Evolutionary conservation across 139 green algal species (phyloP), one percentile per base, ranked within the genome.

Genomic region (Edaphochlamys debaryana): DNA sequence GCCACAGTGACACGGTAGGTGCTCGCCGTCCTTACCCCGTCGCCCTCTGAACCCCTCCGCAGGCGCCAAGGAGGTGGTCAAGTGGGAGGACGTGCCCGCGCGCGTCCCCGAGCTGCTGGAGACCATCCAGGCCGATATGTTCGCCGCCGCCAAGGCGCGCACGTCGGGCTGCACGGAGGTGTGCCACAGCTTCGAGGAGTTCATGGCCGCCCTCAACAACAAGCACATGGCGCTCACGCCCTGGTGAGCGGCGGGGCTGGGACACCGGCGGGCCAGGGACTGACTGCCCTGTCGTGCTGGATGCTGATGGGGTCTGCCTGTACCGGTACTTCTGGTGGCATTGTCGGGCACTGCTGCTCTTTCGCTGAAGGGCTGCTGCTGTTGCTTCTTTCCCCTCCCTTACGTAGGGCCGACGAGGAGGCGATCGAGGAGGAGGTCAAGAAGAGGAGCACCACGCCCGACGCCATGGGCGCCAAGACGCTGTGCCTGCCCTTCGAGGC

Each of bases 401-500:
- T 62, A 22, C 52, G 17, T 63, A 84, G 78, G 78, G 89, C 85
- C 30, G 89, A 94, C 60, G 92, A 95, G 84, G 83, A 86, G 52
- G 90, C 87, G 64, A 88, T 94, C 29, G 96, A 99, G 92, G 96
- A 99, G 73, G 92, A 98, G 34, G 93, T 99, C 27, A 98, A 97
- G 88, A 96, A 95, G 91, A 88, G 91, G 50, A 96, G 88, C 58
- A 93, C 90, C 2, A 94, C 87, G 3, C 94, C 91, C 22, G 92
- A 95, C 23, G 94, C 93, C 11, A 95, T 95, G 86, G 96, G 98
- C 63, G 98, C 97, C 72, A 99, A 99, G 92, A 98, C 95, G 27
- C 91, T 99, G 25, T 99, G 97, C 91, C 96, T 98, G 70, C 98
- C 97, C 15, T 96, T 99, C 72, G 92, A 97, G 69, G 95, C 98